Percentiles rank a stretch among this genome's conserved stretches.
Conservation (phyloP, 352 stramenopile species). For the Pythium myriotylum region DNA sequence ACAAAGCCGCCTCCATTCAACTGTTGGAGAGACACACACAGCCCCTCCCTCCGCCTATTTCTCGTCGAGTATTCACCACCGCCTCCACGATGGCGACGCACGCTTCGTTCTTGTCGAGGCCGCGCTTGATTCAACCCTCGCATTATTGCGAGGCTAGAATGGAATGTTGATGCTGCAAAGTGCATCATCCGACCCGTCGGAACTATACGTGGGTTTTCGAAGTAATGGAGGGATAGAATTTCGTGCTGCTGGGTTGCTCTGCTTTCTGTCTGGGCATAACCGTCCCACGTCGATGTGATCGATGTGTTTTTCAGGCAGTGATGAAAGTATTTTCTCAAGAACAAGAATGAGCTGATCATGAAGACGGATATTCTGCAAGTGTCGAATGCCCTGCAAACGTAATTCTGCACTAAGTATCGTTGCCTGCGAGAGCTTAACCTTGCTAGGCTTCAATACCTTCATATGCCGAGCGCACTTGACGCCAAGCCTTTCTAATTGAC, state of each 20-base stretch:
- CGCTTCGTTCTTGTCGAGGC: slow-evolving; percentile 23
- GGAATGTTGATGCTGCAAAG: slow-evolving; percentile 22
- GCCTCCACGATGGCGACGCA: slow-evolving; percentile 14
- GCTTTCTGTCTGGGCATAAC: background rate
- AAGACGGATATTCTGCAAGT: background rate
- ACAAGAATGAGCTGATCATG: background rate
- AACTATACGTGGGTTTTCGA: slow-evolving; percentile 1
- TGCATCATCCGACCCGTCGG: slow-evolving; percentile 10
- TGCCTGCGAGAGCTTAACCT: too few species aligned
- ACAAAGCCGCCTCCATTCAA: slow-evolving; percentile 23
- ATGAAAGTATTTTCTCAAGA: background rate
- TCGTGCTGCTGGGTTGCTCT: background rate
- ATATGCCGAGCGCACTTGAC: slow-evolving; percentile 5
- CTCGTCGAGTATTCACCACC: background rate
- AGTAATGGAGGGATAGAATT: slow-evolving; percentile 16
- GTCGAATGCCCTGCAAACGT: background rate
- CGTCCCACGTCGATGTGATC: background rate
- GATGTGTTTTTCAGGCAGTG: background rate
- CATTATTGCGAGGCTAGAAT: slow-evolving; percentile 16
- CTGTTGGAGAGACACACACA: slow-evolving; percentile 7
- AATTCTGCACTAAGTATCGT: too few species aligned
- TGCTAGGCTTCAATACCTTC: too few species aligned
- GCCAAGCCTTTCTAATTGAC: background rate
- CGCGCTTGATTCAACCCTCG: slow-evolving; percentile 15
- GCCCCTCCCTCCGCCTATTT: background rate